phyloP scores from a whole-genome alignment of 305 asterid species.

The Fraxinus latifolia region DNA sequence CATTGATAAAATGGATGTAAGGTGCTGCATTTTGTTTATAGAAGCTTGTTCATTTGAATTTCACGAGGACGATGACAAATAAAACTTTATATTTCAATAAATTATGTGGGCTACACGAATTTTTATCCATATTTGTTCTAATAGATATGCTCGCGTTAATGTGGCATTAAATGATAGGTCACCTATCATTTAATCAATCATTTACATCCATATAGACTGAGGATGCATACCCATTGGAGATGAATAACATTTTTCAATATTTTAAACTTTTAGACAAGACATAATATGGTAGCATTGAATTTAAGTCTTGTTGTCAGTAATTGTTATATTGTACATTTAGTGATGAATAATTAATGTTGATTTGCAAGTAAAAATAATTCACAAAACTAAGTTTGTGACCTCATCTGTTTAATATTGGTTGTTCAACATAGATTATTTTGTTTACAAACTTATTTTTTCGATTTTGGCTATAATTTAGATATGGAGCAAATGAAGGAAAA shows the following conservation, averaged over 20 bases:
- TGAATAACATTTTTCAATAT: too few relatives aligned
- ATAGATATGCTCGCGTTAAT: neutral
- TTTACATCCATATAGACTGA: too few relatives aligned
- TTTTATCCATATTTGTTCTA: neutral
- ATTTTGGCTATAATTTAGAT: slow-evolving; percentile 31
- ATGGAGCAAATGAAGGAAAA: slow-evolving; percentile 69
- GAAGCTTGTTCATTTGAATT: neutral
- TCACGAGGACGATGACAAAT: neutral
- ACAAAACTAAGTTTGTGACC: neutral
- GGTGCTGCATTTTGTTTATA: neutral
- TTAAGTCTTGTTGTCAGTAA: neutral
- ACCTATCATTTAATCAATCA: too few relatives aligned
- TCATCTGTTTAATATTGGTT: neutral
- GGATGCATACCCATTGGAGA: too few relatives aligned
- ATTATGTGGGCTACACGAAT: neutral
- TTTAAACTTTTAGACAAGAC: neutral
- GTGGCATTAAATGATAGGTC: too few relatives aligned
- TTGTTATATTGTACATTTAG: neutral
- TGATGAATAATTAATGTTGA: neutral
- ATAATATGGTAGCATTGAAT: neutral
- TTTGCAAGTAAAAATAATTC: neutral
- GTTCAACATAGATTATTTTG: neutral
- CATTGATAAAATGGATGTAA: neutral
- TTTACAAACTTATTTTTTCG: neutral
- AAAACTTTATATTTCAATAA: neutral